Evolutionary conservation across 371 early-diverging fungal genomes (phyloP).

Genomic region (Syncephalastrum racemosum): DNA sequence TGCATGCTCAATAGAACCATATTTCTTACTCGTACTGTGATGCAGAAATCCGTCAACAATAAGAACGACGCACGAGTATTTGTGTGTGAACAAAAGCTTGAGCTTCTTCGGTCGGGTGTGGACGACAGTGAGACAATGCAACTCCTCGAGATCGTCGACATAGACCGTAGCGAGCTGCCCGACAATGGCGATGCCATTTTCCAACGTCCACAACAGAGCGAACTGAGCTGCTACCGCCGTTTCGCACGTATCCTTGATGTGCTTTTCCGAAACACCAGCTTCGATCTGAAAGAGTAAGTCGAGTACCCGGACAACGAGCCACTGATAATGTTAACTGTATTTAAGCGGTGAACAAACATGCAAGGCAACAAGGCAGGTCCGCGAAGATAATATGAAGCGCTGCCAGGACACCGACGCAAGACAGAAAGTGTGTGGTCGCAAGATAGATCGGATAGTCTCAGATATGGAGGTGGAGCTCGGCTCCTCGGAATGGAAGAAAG

Average conservation of each 20-base stretch:
- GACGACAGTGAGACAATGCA: slow-evolving; percentile 7
- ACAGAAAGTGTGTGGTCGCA: slow-evolving; percentile 1
- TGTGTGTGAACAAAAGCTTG: slow-evolving; percentile 4
- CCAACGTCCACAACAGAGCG: background rate
- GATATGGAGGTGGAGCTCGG: slow-evolving; percentile 6
- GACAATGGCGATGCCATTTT: too few relatives aligned
- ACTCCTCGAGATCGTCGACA: slow-evolving; percentile 4
- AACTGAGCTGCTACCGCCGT: slow-evolving; percentile 3
- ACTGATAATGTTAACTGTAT: slow-evolving; percentile 4
- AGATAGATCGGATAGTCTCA: background rate
- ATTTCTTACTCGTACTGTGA: slow-evolving; percentile 9
- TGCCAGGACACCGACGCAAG: slow-evolving; percentile 2
- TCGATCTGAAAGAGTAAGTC: slow-evolving; percentile 8
- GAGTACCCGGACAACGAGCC: background rate
- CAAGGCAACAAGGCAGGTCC: slow-evolving; percentile 4
- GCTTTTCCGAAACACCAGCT: slow-evolving; percentile 1
- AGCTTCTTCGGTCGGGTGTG: background rate
- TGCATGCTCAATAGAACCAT: background rate
- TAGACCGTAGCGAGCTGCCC: too few relatives aligned
- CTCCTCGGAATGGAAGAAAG: slow-evolving; percentile 11
- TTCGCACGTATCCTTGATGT: slow-evolving; percentile 5
- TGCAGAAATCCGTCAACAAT: background rate
- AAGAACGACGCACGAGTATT: background rate
- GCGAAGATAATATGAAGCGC: background rate
- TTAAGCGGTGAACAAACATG: slow-evolving; percentile 4